These are phyloP conservation scores for Phyllosticta citribraziliensis DNA, from an alignment of 2,329 filamentous ascomycete genomes.

Conservation along the genomic window DNA sequence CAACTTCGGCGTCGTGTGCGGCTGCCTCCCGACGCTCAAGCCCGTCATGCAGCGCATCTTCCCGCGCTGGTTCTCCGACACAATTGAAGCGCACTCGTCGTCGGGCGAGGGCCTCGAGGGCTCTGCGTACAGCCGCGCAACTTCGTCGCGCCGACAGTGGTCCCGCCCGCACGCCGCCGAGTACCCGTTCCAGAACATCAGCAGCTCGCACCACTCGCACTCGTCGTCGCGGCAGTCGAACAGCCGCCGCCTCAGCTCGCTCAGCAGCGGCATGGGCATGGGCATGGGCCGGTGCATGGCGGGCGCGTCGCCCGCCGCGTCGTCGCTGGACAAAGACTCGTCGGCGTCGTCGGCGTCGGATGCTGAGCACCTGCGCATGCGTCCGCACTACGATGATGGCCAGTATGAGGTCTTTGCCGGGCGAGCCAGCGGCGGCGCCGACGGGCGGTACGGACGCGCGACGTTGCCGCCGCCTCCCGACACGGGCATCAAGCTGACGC, in stretches of 20 bases:
- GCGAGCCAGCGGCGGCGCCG: neutral
- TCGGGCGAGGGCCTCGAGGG: neutral
- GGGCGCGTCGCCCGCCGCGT: neutral
- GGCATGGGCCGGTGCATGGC: neutral
- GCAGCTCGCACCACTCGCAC: neutral
- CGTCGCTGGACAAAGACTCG: neutral
- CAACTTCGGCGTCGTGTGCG: constrained; percentile 23
- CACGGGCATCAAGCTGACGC: neutral
- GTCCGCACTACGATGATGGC: neutral
- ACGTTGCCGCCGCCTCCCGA: neutral
- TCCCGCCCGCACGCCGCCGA: neutral
- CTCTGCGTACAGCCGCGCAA: neutral
- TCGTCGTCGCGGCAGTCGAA: neutral
- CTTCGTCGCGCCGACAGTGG: neutral
- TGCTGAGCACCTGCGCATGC: neutral
- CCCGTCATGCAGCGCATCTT: constrained; percentile 20
- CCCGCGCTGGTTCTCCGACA: constrained; percentile 18
- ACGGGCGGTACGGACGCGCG: neutral
- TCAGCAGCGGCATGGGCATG: neutral
- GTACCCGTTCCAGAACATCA: constrained; percentile 6
- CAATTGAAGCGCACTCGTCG: neutral
- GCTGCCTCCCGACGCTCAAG: constrained; percentile 25
- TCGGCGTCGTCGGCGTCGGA: neutral
- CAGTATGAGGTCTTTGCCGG: neutral
- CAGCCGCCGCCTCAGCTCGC: neutral